Evolutionary conservation across 1,284 basidiomycete species (phyloP).

Genomic region (Grifola frondosa): DNA sequence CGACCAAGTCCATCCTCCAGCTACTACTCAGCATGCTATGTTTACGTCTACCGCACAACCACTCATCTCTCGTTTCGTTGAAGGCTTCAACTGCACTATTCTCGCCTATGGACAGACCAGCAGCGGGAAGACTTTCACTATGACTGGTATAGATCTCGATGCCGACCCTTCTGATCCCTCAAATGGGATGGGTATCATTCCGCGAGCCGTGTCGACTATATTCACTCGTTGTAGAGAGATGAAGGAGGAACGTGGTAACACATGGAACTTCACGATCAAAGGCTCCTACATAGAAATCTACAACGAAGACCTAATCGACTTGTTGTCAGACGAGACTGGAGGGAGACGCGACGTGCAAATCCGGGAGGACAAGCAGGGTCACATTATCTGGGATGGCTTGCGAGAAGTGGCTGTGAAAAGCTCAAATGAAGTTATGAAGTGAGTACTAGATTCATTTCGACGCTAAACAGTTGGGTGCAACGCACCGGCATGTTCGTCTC

Average conservation of each 20-base stretch:
- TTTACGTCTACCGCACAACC: conserved; percentile 84
- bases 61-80: conserved; percentile 87
- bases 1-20: conserved; percentile 88
- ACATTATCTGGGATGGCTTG: conserved; percentile 96
- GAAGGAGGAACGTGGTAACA: conserved; percentile 70
- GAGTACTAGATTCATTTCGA: too few species aligned
- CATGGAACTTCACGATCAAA: conserved; percentile 76
- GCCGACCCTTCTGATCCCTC: conserved; percentile 73
- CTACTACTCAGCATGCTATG: conserved; percentile 81
- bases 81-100: conserved; percentile 97
- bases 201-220: conserved; percentile 90
- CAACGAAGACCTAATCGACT: conserved; percentile 95
- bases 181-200: conserved; percentile 91
- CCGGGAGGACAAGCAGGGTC: conserved; percentile 93
- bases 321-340: conserved; percentile 72
- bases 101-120: conserved; percentile 98
- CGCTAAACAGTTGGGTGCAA: too few species aligned
- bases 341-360: conserved; percentile 87
- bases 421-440: conserved; percentile 89
- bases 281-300: conserved; percentile 96
- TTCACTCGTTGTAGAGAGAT: conserved; percentile 78
- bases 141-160: conserved; percentile 89
- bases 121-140: conserved; percentile 96
- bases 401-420: conserved; percentile 87
- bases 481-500: too few species aligned